phyloP scores from a whole-genome alignment of 108 stramenopile species.

The Cyclotella kingstonii region DNA sequence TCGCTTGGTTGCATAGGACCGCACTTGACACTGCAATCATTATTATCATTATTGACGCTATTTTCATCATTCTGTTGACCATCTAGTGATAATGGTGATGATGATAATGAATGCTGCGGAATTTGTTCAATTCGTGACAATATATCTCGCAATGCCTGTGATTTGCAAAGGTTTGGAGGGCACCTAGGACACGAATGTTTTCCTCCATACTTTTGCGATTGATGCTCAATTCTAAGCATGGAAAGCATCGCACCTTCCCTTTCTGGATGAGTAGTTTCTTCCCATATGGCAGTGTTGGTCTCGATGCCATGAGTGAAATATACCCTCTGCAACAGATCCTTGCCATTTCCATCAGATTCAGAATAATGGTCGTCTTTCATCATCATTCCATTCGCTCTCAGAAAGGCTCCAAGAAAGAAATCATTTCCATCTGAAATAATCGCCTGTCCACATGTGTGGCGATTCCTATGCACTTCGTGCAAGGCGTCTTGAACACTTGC shows the following conservation, averaged over 20 bases:
- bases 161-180: slow-evolving; percentile 47
- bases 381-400: slow-evolving; percentile 29
- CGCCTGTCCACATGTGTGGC: slow-evolving; percentile 20
- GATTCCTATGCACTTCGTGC: slow-evolving; percentile 7
- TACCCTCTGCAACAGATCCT: no score
- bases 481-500: slow-evolving; percentile 23
- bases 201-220: slow-evolving; percentile 43
- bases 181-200: slow-evolving; percentile 24
- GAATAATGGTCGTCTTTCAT: no score
- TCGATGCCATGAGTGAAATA: slow-evolving; percentile 36
- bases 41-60: not conserved
- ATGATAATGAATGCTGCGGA: not conserved
- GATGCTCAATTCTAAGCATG: slow-evolving; percentile 23
- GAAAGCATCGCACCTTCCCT: not conserved
- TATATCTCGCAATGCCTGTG: slow-evolving; percentile 33
- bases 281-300: slow-evolving; percentile 32
- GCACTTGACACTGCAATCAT: no score
- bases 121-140: slow-evolving; percentile 16
- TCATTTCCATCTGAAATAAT: slow-evolving; percentile 49
- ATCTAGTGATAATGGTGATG: no score
- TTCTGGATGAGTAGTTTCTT: not conserved
- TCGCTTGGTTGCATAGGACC: not conserved
- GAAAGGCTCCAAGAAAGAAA: slow-evolving; percentile 33
- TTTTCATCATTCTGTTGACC: no score
- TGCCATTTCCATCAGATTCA: no score